phyloP scores from a whole-genome alignment of 2,329 filamentous ascomycete genomes.

The Neopestalotiopsis sp. region DNA sequence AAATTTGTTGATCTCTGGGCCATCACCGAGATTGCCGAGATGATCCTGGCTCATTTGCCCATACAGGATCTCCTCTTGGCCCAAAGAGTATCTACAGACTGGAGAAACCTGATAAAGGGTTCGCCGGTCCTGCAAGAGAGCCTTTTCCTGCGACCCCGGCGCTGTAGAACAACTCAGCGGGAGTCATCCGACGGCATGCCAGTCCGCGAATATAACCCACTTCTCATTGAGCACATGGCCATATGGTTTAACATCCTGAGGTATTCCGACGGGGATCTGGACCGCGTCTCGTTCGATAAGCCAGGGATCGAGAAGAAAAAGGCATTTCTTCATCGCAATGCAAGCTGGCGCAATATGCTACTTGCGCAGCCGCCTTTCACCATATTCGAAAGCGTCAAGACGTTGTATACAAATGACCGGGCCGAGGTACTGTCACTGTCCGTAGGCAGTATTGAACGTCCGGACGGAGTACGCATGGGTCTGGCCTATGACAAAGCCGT shows the following conservation, averaged over 20 bases:
- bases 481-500: conserved; percentile 3
- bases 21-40: conserved; percentile 7
- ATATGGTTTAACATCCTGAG: conserved; percentile 5
- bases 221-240: neutral
- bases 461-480: conserved; percentile 2
- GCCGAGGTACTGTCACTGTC: neutral
- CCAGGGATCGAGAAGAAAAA: too few species aligned
- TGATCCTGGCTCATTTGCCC: conserved; percentile 3
- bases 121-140: neutral
- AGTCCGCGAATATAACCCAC: neutral
- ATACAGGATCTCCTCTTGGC: conserved; percentile 3
- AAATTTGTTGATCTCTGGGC: neutral
- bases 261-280: too few species aligned
- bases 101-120: neutral
- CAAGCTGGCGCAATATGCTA: conserved; percentile 6
- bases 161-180: too few species aligned
- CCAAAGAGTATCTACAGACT: neutral
- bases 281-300: too few species aligned
- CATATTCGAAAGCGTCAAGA: neutral
- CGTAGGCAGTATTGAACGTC: neutral
- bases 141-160: neutral
- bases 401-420: neutral
- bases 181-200: neutral
- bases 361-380: conserved; percentile 5
- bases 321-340: neutral